Base-by-base conservation (phyloP, 129 eudicot species). In the Silybum marianum region DNA sequence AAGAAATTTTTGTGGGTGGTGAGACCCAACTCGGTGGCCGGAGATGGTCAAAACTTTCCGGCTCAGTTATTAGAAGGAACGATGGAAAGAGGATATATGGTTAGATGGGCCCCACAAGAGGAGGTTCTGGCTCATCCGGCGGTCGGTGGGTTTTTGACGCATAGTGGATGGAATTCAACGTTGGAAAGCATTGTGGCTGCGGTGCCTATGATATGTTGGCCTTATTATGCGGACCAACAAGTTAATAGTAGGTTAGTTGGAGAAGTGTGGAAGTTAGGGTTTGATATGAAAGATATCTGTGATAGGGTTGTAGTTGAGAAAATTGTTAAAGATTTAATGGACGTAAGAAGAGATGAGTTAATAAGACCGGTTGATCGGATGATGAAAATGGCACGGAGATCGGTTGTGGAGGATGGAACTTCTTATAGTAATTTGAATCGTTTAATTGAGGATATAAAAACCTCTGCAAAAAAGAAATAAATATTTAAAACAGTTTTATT, bases 171-270 rank as follows among this genome's bases (percentile, higher is more conserved):
- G 98, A 93, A 91, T 69, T 93, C 98, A 7, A 93, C 89, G 3
- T 16, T 93, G 51, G 98, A 93, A 79, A 93, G 98, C 48, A 85
- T 93, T 11, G 75, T 2, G 34, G 92, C 87, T 0, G 92, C 96
- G 0, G 91, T 87, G 66, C 96, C 94, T 11, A 91, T 93, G 98
- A 86, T 91, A 14, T 93, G 98, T 73, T 93, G 96, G 92, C 92
- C 98, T 4, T 72, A 79, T 10, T 79, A 65, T 38, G 92, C 81
- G 0, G 94, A 93, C 48, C 97, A 93, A 78, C 82, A 44, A 39
- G 80, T 86, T 5, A 93, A 86, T 77, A 89, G 93, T 40, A 86
- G 97, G 84, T 84, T 88, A 65, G 91, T 91, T 5, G 77, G 85
- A 1, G 98, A 85, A 24, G 81, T 88, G 13, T 91, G 92, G 98